Evolutionary conservation across 192 early-diverging fungal genomes (phyloP), one percentile per base, ranked within the genome.

Genomic region (Coemansia javaensis): DNA sequence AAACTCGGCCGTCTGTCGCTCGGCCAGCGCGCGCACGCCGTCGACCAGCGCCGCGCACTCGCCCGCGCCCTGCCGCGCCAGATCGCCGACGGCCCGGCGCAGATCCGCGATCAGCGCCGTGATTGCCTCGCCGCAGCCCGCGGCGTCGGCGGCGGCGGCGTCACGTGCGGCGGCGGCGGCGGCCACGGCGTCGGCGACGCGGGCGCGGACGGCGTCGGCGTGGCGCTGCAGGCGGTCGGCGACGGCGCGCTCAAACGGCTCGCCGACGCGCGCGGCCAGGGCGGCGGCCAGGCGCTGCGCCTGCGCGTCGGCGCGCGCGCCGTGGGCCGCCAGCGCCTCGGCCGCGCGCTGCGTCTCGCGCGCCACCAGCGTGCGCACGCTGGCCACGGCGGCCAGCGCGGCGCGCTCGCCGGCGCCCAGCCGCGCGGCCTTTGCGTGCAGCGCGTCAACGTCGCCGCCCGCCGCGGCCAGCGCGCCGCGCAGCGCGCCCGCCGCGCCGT

Each of bases 201-300:
- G 10, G 1, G 22, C 31, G 14, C n/a, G 1, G 18, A n/a, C 25
- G 1, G 13, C 12, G 4, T 13, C n/a, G 14, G 31, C 14, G 11
- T 23, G 45, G 7, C 32, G 6, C 14, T 47, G 40, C 23, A 53
- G 8, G 0, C 10, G 10, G 7, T 23, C 8, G n/a, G 7, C 25
- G 2, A 47, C 22, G 5, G 3, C 32, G 5, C 14, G 21, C 15
- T 70, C 62, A 17, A 78, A 61, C 36, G 53, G 28, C 0, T 35
- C 36, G 17, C 67, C 76, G 6, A 75, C 61, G 7, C 55, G 60
- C 24, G 40, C 20, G 16, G 54, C 30, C 46, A 74, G 42, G 10
- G 47, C 56, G 8, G 16, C 47, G 30, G 59, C 32, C 16, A 80
- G 46, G 25, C 15, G 27, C 23, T 27, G 21, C 0, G 53, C 42